Conservation (phyloP, 352 stramenopile species). For the Blastocystis sp. region DNA sequence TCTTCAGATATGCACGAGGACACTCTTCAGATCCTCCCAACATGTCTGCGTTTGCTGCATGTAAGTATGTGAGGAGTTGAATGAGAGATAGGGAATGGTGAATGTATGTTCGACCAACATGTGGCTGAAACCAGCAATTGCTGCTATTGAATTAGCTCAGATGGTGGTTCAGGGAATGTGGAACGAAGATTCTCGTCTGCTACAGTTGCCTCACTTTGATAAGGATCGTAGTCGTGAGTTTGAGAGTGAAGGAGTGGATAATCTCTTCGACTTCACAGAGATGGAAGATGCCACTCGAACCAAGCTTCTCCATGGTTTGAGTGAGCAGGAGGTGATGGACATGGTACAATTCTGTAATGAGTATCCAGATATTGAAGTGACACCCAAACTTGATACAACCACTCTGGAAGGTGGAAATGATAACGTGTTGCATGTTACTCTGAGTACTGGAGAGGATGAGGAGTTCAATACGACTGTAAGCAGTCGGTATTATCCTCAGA, state of each 20-base stretch:
- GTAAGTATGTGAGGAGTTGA: not conserved
- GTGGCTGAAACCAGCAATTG: constrained; percentile 92
- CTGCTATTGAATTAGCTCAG: constrained; percentile 95
- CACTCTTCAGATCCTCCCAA: constrained; percentile 79
- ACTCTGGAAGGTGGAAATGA: not conserved
- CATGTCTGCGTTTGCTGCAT: constrained; percentile 81
- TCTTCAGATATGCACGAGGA: constrained; percentile 83
- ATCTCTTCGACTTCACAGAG: constrained; percentile 77
- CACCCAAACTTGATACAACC: constrained; percentile 75
- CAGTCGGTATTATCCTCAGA: constrained; percentile 70
- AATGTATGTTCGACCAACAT: constrained; percentile 97
- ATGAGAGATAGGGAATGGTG: constrained; percentile 81
- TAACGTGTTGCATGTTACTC: not conserved
- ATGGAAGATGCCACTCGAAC: constrained; percentile 73
- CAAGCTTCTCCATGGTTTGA: constrained; percentile 77
- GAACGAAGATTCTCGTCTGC: constrained; percentile 88
- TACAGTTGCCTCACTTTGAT: constrained; percentile 92
- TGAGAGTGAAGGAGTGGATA: constrained; percentile 73
- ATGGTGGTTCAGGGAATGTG: constrained; percentile 97
- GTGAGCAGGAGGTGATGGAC: constrained; percentile 83
- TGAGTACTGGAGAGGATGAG: constrained; percentile 71
- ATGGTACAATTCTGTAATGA: constrained; percentile 98
- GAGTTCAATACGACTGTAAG: constrained; percentile 59
- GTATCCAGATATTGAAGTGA: constrained; percentile 93
- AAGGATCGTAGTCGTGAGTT: constrained; percentile 67